Evolutionary conservation across 495 filamentous ascomycete genomes (phyloP), one percentile per base, ranked within the genome.

Genomic region (Neurospora sp.): DNA sequence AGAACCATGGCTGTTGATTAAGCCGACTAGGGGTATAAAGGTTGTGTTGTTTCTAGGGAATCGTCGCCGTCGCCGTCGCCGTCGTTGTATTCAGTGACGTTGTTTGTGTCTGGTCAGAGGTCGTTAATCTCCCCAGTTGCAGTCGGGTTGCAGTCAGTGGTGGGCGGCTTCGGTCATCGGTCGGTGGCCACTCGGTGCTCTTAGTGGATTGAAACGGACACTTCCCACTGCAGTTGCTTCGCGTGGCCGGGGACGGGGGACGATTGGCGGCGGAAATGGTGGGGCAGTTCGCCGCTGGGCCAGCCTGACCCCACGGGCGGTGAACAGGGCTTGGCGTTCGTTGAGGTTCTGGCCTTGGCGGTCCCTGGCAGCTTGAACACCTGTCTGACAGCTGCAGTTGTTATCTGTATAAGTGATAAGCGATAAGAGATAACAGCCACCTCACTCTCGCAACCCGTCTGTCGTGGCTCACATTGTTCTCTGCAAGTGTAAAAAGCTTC

Each of bases 1-100:
- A 99, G 90, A 86, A 99, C 96, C 96, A 99, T 99, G 78, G 70
- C 85, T 81, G 39, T 39, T 48, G 65, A 61, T 61, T 61, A 61
- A 61, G 53, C 27, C 53, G 27, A 65, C 53, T 61, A 35, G 53
- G 27, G 53, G 53, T 61, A 61, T 35, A 16, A 48, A 53, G 9
- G 22, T 14, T 61, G 14, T 31, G 22, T 14, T 35, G 53, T 61
- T 65, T 65, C 53, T 65, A 65, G 12, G 53, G 3, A 16, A 65
- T 2, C 0, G 12, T 16, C 16, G 41, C 14, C 16, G 20, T 10
- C 8, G 44, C 8, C 44, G 44, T 61, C 53, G 53, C 0, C 5
- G 53, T 61, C 53, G 53, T 16, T 16, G 4, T 16, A 8, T 65
- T 65, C 53, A 27, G 12, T 35, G 53, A 65, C 53, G 53, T 27